A percentile compares a stretch with the other conserved stretches of the same genome.
These are phyloP conservation scores for Neurospora sublineolata DNA, from an alignment of 495 filamentous ascomycete species.

Conservation along the genomic window DNA sequence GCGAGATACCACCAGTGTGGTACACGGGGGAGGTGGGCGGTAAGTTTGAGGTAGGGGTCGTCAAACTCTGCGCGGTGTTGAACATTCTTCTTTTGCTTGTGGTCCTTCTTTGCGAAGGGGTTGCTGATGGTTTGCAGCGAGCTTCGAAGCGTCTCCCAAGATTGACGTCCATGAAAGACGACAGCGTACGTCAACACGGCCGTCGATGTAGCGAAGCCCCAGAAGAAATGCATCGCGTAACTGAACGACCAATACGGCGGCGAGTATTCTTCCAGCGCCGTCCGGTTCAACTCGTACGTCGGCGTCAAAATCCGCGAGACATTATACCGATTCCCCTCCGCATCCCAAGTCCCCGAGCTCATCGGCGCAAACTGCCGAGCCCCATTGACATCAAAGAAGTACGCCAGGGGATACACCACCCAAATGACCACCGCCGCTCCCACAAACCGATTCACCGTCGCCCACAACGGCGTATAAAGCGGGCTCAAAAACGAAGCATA, in stretches of 20 bases:
- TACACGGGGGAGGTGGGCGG: background rate
- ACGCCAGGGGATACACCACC: background rate
- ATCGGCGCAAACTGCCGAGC: background rate
- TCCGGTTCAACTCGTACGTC: background rate
- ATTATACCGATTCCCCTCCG: background rate
- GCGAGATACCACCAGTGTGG: background rate
- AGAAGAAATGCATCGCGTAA: background rate
- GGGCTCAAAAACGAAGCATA: background rate
- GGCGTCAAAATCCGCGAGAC: background rate
- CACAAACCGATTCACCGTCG: background rate
- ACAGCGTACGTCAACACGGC: background rate
- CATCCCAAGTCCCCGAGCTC: background rate
- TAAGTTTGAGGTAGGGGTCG: background rate
- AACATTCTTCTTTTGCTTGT: background rate
- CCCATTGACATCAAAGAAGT: background rate
- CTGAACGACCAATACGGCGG: background rate
- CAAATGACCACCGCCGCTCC: background rate
- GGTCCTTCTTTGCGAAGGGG: background rate
- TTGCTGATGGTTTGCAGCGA: background rate
- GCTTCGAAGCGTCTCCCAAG: background rate
- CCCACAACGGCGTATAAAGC: background rate
- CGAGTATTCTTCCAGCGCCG: background rate
- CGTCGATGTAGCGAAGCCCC: background rate
- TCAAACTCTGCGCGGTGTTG: background rate
- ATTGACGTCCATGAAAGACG: background rate